These are phyloP conservation scores for Rhodotorula sp. DNA, from an alignment of 1,284 basidiomycete genomes.

Conservation along the genomic window DNA sequence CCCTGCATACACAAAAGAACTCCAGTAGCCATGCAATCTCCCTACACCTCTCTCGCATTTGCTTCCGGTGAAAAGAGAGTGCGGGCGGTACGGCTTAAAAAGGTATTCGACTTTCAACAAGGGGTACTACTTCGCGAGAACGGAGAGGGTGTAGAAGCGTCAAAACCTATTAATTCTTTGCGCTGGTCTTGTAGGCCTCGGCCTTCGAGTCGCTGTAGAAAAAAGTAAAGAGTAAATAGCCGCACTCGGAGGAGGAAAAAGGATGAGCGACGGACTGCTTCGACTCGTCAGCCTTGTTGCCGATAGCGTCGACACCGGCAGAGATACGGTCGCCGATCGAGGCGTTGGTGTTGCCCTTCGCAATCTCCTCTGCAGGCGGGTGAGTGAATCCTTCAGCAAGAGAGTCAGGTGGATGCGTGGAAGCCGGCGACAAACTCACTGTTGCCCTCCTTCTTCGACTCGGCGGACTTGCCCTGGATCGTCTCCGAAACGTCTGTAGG, in stretches of 20 bases:
- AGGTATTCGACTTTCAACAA: constrained; percentile 1
- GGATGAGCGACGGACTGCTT: constrained; percentile 6
- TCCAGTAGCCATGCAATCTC: no score
- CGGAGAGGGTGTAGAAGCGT: background rate
- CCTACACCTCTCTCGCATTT: no score
- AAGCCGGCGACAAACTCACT: background rate
- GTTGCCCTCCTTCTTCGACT: constrained; percentile 27
- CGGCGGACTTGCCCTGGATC: constrained; percentile 12
- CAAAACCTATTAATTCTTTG: constrained; percentile 8
- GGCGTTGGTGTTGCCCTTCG: constrained; percentile 40
- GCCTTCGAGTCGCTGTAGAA: constrained; percentile 9
- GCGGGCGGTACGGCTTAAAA: background rate
- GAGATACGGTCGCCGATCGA: constrained; percentile 30
- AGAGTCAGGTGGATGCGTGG: background rate
- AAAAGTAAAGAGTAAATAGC: background rate
- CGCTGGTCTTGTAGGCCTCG: constrained; percentile 19
- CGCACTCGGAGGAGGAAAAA: no score
- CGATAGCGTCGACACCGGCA: constrained; percentile 32
- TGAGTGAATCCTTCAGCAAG: background rate
- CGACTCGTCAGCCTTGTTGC: constrained; percentile 39
- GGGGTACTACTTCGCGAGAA: constrained; percentile 3
- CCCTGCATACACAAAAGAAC: no score
- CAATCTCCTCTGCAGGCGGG: constrained; percentile 25
- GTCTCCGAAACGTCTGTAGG: constrained; percentile 27
- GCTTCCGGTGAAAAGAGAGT: no score